These are phyloP conservation scores for Ophiostoma triangulosporum DNA, from an alignment of 2,329 filamentous ascomycete species.

Conservation along the genomic window DNA sequence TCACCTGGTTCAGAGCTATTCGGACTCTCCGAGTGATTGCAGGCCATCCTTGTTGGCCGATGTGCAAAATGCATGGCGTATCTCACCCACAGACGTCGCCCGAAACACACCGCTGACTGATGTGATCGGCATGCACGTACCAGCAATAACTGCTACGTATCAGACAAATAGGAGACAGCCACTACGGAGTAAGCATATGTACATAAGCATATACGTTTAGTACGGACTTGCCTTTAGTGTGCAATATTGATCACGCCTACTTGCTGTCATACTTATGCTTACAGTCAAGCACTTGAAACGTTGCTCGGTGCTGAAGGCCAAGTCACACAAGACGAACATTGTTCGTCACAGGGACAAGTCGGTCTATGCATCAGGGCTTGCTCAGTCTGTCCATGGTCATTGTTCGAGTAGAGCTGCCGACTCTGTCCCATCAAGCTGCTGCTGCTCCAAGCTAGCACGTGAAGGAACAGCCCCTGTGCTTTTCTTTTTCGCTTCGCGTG, in stretches of 20 bases:
- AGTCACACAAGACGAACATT: not conserved
- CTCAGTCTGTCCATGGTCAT: no score
- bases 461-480: not conserved
- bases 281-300: no score
- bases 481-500: slow-evolving; percentile 2
- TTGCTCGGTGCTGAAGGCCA: no score
- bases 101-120: not conserved
- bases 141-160: not conserved
- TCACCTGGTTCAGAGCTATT: not conserved
- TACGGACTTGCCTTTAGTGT: no score
- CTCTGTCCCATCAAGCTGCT: no score
- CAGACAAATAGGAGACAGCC: not conserved
- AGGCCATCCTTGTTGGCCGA: not conserved
- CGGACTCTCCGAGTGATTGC: not conserved
- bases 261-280: no score
- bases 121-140: not conserved
- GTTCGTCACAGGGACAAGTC: not conserved
- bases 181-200: not conserved
- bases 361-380: not conserved
- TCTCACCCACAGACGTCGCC: not conserved
- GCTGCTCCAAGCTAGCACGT: not conserved
- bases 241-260: no score
- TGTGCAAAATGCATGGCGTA: not conserved
- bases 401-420: not conserved
- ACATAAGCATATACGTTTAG: no score